These are phyloP conservation scores for Lachancea lanzarotensis DNA, from an alignment of 805 yeast species.

Conservation along the genomic window DNA sequence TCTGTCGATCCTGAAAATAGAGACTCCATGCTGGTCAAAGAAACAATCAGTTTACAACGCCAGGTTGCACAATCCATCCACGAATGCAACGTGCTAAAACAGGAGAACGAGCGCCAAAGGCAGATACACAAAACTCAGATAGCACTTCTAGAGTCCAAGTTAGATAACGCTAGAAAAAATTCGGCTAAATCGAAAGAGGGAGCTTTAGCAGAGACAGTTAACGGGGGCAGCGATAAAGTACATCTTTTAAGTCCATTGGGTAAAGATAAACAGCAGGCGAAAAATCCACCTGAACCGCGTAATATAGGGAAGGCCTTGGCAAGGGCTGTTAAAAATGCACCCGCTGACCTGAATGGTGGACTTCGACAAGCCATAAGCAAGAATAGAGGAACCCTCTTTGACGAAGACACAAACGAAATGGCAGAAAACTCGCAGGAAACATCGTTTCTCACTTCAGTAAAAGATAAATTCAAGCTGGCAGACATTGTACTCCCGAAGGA, in stretches of 20 bases:
- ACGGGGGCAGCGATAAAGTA: conserved; percentile 2
- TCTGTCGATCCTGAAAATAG: not conserved
- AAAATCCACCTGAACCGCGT: conserved; percentile 11
- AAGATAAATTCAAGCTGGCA: conserved; percentile 13
- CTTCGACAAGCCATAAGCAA: conserved; percentile 18
- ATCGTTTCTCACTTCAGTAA: conserved; percentile 16
- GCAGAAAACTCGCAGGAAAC: conserved; percentile 17
- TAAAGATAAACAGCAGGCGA: not conserved
- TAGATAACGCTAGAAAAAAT: conserved; percentile 31
- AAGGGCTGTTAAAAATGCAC: conserved; percentile 15
- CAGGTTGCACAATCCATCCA: conserved; percentile 32
- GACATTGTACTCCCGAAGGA: conserved; percentile 15
- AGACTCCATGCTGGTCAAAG: conserved; percentile 23
- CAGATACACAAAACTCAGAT: conserved; percentile 31
- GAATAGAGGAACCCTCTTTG: conserved; percentile 19
- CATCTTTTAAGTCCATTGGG: conserved; percentile 25
- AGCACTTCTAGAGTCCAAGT: conserved; percentile 32
- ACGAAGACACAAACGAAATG: conserved; percentile 15
- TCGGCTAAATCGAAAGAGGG: conserved; percentile 20
- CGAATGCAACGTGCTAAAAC: conserved; percentile 27
- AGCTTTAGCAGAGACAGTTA: conserved; percentile 1
- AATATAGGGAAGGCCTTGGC: conserved; percentile 17
- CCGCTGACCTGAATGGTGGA: conserved; percentile 17
- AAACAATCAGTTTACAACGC: conserved; percentile 31
- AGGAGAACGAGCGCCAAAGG: conserved; percentile 28